phyloP scores from a whole-genome alignment of 768 basidiomycete genomes.

The Trametopsis cervina region DNA sequence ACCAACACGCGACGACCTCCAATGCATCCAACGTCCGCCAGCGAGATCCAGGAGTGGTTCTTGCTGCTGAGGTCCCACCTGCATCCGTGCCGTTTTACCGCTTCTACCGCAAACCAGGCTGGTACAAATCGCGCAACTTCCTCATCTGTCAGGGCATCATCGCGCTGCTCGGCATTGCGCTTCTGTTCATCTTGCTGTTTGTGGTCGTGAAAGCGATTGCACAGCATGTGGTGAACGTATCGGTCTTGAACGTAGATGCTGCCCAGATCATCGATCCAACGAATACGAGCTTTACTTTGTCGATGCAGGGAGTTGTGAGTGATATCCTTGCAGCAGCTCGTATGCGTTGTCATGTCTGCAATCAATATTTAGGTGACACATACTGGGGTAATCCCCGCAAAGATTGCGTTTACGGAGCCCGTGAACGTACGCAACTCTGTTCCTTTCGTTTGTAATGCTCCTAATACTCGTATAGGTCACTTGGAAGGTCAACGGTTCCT shows the following conservation, averaged over 20 bases:
- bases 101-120: neutral
- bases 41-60: too few relatives aligned
- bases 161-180: conserved; percentile 46
- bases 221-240: conserved; percentile 54
- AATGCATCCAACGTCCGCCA: neutral
- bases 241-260: conserved; percentile 47
- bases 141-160: conserved; percentile 53
- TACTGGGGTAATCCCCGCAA: conserved; percentile 58
- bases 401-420: conserved; percentile 51
- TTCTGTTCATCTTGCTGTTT: conserved; percentile 62
- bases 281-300: conserved; percentile 40
- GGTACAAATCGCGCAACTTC: conserved; percentile 32
- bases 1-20: neutral
- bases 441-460: neutral
- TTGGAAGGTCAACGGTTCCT: conserved; percentile 40
- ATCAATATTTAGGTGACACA: conserved; percentile 50
- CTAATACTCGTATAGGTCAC: conserved; percentile 31
- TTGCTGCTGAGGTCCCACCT: neutral
- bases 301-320: conserved; percentile 47
- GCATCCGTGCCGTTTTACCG: neutral
- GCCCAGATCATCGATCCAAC: neutral
- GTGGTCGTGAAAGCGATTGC: conserved; percentile 63
- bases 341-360: neutral
- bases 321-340: neutral
- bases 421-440: conserved; percentile 33